A percentile compares a stretch with the other conserved stretches of the same genome.
phyloP scores from a whole-genome alignment of 2,329 filamentous ascomycete species.

The Ilyonectria robusta region DNA sequence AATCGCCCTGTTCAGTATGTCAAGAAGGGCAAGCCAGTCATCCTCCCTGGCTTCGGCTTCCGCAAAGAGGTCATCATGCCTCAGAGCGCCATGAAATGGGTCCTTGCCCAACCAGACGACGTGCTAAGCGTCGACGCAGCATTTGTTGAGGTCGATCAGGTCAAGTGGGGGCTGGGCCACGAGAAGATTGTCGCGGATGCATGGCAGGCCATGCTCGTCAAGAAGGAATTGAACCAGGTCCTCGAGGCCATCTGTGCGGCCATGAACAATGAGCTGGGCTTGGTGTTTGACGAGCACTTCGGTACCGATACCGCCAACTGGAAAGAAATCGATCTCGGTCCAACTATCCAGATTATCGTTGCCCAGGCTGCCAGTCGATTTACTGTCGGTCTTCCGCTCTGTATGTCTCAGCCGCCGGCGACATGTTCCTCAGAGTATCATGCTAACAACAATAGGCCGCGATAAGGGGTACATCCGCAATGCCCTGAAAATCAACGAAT shows the following conservation, averaged over 20 bases:
- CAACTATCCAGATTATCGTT: conserved; percentile 47
- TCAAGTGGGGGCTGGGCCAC: conserved; percentile 56
- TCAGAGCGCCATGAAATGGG: conserved; percentile 56
- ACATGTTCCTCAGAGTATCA: neutral
- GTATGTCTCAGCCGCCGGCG: conserved; percentile 38
- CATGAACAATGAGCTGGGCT: conserved; percentile 54
- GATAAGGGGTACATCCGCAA: conserved; percentile 53
- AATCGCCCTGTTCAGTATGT: conserved; percentile 51
- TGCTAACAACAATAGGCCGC: conserved; percentile 41
- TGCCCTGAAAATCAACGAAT: conserved; percentile 49
- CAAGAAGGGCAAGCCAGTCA: conserved; percentile 57
- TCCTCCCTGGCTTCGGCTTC: conserved; percentile 57
- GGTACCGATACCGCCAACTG: conserved; percentile 52
- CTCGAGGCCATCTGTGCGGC: conserved; percentile 52
- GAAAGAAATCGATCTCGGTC: conserved; percentile 51
- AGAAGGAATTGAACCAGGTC: conserved; percentile 53
- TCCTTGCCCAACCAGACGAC: conserved; percentile 56
- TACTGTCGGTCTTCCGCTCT: conserved; percentile 51
- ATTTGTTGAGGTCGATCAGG: conserved; percentile 56
- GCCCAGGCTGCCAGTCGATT: conserved; percentile 52
- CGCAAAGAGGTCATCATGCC: conserved; percentile 60
- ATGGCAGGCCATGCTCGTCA: conserved; percentile 55
- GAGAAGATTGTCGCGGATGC: conserved; percentile 51
- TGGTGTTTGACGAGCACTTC: conserved; percentile 55
- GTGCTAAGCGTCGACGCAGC: conserved; percentile 53